Percentiles rank a stretch among this genome's conserved stretches.
Conservation (phyloP, 352 stramenopile species). For the Globisporangium orthogonon region DNA sequence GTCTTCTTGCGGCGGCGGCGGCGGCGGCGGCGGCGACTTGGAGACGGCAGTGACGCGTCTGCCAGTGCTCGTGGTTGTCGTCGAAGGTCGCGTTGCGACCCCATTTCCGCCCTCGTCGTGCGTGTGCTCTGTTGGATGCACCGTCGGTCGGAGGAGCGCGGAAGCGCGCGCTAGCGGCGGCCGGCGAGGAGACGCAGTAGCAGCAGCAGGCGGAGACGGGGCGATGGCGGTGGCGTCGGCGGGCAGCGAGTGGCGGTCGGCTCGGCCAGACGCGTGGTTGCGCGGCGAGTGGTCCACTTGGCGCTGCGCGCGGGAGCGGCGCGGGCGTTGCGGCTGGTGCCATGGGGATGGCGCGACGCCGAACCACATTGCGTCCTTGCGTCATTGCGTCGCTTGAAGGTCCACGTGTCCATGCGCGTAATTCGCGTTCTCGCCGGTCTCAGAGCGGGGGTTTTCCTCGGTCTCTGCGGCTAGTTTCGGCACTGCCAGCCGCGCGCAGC, state of each 20-base stretch:
- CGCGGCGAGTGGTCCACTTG: neutral
- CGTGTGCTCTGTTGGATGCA: neutral
- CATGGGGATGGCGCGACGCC: conserved; percentile 30
- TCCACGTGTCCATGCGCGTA: neutral
- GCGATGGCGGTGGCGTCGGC: too few relatives aligned
- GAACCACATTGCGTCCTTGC: conserved; percentile 47
- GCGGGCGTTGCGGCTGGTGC: conserved; percentile 11
- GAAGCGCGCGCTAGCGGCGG: neutral
- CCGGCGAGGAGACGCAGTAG: neutral
- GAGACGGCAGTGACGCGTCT: neutral
- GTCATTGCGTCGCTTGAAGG: neutral
- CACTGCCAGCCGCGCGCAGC: too few relatives aligned
- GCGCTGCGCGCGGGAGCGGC: conserved; percentile 6
- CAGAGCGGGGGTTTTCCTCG: too few relatives aligned
- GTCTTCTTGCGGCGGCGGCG: neutral
- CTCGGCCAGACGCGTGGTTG: neutral
- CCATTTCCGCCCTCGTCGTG: neutral
- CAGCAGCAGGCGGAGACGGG: neutral
- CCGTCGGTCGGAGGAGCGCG: neutral
- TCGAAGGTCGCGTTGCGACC: neutral
- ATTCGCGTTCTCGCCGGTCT: neutral
- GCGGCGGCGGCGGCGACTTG: neutral
- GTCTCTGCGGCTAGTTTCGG: too few relatives aligned
- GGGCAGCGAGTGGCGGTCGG: neutral
- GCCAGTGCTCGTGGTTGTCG: neutral